Percentiles rank a stretch among this genome's conserved stretches.
These are phyloP conservation scores for Panellus pusillus DNA, from an alignment of 768 basidiomycete genomes.

Conservation along the genomic window DNA sequence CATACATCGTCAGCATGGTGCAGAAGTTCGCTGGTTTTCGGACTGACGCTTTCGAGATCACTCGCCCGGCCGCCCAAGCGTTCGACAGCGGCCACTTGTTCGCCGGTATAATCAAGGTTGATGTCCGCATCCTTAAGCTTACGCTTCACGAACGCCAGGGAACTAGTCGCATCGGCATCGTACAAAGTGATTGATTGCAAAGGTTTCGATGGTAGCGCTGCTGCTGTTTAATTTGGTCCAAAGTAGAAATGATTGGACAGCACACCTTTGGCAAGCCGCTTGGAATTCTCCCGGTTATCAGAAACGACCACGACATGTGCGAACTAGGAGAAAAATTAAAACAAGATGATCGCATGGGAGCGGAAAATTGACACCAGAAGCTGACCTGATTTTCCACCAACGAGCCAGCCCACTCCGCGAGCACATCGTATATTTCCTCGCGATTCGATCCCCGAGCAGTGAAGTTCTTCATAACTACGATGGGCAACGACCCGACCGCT, in stretches of 20 bases:
- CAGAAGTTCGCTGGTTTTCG: too few relatives aligned
- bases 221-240: not conserved
- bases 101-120: slow-evolving; percentile 50
- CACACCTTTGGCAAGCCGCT: slow-evolving; percentile 77
- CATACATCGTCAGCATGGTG: not conserved
- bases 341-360: not conserved
- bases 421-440: slow-evolving; percentile 69
- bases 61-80: slow-evolving; percentile 89
- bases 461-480: slow-evolving; percentile 85
- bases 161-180: slow-evolving; percentile 82
- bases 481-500: slow-evolving; percentile 66
- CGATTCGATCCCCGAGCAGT: slow-evolving; percentile 48
- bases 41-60: slow-evolving; percentile 78
- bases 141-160: slow-evolving; percentile 77
- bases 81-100: slow-evolving; percentile 61
- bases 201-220: slow-evolving; percentile 84
- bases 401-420: slow-evolving; percentile 82
- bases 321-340: slow-evolving; percentile 46
- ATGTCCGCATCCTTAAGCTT: slow-evolving; percentile 66
- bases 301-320: slow-evolving; percentile 92
- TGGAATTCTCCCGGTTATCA: slow-evolving; percentile 86
- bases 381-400: slow-evolving; percentile 76
- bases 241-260: not conserved
- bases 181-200: slow-evolving; percentile 74
- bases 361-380: slow-evolving; percentile 7